These are phyloP conservation scores for Heterobasidion annosum DNA, from an alignment of 1,284 basidiomycete species.

Conservation along the genomic window DNA sequence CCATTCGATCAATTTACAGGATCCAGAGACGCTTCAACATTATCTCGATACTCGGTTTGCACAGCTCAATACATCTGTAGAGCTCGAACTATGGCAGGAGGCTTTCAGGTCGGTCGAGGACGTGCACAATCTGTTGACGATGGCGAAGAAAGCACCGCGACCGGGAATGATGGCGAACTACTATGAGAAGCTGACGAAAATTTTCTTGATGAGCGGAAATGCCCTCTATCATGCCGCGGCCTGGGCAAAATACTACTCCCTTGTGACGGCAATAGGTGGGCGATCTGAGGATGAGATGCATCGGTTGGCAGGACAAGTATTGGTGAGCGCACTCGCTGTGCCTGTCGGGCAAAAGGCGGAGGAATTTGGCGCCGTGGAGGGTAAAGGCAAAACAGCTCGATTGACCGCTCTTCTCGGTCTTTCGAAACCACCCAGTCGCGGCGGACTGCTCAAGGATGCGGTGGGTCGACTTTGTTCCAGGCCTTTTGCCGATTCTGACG, in stretches of 20 bases:
- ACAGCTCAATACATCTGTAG: conserved; percentile 96
- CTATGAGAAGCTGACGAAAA: conserved; percentile 96
- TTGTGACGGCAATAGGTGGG: conserved; percentile 58
- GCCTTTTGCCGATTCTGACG: conserved; percentile 5
- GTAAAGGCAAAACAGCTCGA: conserved; percentile 68
- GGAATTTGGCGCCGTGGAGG: conserved; percentile 51
- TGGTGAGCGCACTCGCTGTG: conserved; percentile 90
- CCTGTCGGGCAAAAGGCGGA: conserved; percentile 73
- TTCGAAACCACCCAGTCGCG: conserved; percentile 78
- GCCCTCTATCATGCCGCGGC: conserved; percentile 96
- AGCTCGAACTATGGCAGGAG: conserved; percentile 99
- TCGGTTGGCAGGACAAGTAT: conserved; percentile 84
- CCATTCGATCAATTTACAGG: conserved; percentile 96
- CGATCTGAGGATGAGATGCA: conserved; percentile 75
- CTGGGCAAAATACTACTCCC: conserved; percentile 80
- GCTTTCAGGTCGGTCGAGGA: conserved; percentile 98
- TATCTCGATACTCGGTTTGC: conserved; percentile 98
- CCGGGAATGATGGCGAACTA: conserved; percentile 99
- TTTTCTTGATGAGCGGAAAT: conserved; percentile 92
- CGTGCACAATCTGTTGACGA: conserved; percentile 91
- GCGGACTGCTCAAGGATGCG: conserved; percentile 80
- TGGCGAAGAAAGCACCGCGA: conserved; percentile 87
- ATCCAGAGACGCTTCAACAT: conserved; percentile 93
- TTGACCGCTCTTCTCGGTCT: conserved; percentile 87
- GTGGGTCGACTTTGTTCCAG: conserved; percentile 32